A percentile compares a stretch with the other conserved stretches of the same genome.
Evolutionary conservation across 257 asterid species (phyloP).

Genomic region (Rauvolfia tetraphylla): DNA sequence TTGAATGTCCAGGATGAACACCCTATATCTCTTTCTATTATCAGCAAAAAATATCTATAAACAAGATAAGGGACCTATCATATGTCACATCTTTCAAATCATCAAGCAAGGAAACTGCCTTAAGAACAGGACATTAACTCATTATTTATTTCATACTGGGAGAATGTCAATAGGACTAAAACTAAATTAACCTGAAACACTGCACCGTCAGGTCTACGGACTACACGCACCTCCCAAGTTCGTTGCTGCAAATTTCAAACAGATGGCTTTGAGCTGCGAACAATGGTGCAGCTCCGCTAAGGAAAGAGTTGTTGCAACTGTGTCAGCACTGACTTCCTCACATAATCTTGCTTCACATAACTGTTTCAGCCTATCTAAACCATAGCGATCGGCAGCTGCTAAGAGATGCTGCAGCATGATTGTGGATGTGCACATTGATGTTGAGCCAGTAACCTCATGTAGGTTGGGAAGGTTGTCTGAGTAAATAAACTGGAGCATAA

Average conservation of each 20-base stretch:
- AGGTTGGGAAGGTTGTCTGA: slow-evolving; percentile 65
- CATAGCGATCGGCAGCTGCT: slow-evolving; percentile 97
- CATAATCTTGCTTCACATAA: slow-evolving; percentile 86
- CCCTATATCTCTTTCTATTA: background rate
- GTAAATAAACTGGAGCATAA: slow-evolving; percentile 79
- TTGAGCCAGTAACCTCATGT: slow-evolving; percentile 55
- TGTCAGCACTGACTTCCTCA: slow-evolving; percentile 66
- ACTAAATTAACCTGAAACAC: slow-evolving; percentile 73
- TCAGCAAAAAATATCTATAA: background rate
- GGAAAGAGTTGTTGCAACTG: slow-evolving; percentile 88
- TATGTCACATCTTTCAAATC: background rate
- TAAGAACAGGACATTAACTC: background rate
- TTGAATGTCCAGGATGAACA: background rate
- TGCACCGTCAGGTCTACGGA: slow-evolving; percentile 84
- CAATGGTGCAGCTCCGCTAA: slow-evolving; percentile 89
- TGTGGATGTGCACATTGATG: slow-evolving; percentile 51
- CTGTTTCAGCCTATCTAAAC: slow-evolving; percentile 81
- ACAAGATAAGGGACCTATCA: background rate
- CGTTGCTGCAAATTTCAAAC: slow-evolving; percentile 88
- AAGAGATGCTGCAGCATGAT: slow-evolving; percentile 85
- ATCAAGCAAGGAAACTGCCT: background rate
- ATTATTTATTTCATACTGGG: background rate
- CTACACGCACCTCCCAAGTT: slow-evolving; percentile 99
- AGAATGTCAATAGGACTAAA: slow-evolving; percentile 16
- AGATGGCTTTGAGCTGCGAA: slow-evolving; percentile 80